A percentile compares a stretch with the other conserved stretches of the same genome.
These are phyloP conservation scores for Suhomyces xylopsoci DNA, from an alignment of 805 yeast species.

Conservation along the genomic window DNA sequence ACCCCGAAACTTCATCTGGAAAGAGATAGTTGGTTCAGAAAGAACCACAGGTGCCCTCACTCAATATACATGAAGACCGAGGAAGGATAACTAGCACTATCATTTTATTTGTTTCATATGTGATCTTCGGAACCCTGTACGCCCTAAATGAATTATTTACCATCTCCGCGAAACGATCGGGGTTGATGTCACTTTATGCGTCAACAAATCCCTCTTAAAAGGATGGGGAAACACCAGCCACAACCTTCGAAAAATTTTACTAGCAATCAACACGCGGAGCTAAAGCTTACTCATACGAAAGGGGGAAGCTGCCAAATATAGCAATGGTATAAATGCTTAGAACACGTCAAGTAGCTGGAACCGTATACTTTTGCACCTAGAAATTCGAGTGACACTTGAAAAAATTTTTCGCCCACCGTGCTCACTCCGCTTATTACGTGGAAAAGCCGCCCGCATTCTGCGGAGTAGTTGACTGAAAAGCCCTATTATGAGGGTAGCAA, in stretches of 20 bases:
- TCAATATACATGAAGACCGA: neutral
- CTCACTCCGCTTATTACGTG: neutral
- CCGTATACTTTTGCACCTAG: neutral
- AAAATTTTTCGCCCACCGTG: neutral
- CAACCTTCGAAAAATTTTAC: neutral
- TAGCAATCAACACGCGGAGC: neutral
- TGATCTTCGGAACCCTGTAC: neutral
- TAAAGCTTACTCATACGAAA: neutral
- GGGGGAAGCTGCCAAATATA: neutral
- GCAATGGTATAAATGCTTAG: neutral
- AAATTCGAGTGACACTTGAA: neutral
- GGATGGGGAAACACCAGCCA: neutral
- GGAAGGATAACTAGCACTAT: neutral
- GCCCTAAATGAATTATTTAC: neutral
- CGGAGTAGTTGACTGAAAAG: neutral
- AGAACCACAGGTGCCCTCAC: neutral
- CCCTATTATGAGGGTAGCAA: neutral
- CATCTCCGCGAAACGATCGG: neutral
- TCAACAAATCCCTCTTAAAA: neutral
- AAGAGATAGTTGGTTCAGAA: neutral
- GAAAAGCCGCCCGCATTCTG: neutral
- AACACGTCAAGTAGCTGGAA: neutral
- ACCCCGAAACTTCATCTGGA: neutral
- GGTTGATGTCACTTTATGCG: neutral
- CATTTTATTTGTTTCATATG: neutral